Evolutionary conservation across 257 asterid genomes (phyloP).

Genomic region (Solanum lignicaule): DNA sequence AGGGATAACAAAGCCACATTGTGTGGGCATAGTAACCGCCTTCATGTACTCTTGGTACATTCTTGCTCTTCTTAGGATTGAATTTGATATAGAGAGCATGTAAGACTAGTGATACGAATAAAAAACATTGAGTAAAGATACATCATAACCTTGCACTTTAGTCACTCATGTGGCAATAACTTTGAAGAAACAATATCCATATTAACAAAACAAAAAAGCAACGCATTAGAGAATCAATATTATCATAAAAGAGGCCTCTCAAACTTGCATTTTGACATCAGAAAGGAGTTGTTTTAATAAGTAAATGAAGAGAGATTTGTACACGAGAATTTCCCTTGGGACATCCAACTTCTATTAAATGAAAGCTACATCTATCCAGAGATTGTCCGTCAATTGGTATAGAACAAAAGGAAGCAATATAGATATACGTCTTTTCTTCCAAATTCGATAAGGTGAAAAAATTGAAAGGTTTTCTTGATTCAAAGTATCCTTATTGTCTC

Average conservation of each 20-base stretch:
- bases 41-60: constrained; percentile 50
- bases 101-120: neutral
- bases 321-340: neutral
- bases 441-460: too few relatives aligned
- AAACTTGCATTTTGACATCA: too few relatives aligned
- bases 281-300: neutral
- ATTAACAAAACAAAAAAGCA: neutral
- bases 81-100: neutral
- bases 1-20: constrained; percentile 19
- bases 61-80: constrained; percentile 34
- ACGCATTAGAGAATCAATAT: neutral
- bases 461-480: too few relatives aligned
- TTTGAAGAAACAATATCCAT: neutral
- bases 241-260: neutral
- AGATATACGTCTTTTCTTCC: too few relatives aligned
- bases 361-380: too few relatives aligned
- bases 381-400: too few relatives aligned
- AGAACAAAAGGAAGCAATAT: too few relatives aligned
- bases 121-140: neutral
- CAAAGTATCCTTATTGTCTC: too few relatives aligned
- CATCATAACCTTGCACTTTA: neutral
- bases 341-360: neutral
- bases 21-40: constrained; percentile 41
- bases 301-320: neutral
- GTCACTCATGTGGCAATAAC: neutral